Evolutionary conservation across 2,329 filamentous ascomycete genomes (phyloP).

Genomic region (Penicillium freii): DNA sequence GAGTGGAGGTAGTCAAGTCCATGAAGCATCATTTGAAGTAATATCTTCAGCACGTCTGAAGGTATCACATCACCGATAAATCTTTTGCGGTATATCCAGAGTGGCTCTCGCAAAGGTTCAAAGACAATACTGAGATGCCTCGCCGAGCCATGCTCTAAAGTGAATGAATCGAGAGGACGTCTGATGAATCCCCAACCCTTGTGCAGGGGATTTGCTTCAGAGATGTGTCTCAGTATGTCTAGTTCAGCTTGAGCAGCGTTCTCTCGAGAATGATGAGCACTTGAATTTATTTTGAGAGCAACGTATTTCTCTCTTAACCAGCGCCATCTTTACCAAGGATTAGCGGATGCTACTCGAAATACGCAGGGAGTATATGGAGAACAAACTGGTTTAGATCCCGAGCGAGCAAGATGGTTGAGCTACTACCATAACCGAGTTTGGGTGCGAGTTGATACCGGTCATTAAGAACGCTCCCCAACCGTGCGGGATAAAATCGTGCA

Average conservation of each 20-base stretch:
- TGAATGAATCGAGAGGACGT: background rate
- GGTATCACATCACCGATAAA: background rate
- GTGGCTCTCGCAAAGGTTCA: background rate
- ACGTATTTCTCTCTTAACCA: background rate
- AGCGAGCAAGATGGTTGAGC: background rate
- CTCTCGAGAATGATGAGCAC: background rate
- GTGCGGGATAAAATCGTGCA: background rate
- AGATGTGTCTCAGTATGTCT: background rate
- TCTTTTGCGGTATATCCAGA: background rate
- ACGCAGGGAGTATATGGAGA: background rate
- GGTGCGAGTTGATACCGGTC: background rate
- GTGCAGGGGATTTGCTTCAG: background rate
- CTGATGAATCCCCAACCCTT: background rate
- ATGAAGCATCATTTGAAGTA: constrained; percentile 36
- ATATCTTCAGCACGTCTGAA: constrained; percentile 31
- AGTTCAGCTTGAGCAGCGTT: background rate
- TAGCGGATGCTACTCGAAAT: background rate
- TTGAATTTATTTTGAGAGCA: background rate
- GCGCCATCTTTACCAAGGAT: background rate
- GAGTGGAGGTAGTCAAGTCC: constrained; percentile 46
- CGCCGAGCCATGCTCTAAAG: background rate
- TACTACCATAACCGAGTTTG: background rate
- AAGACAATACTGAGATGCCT: background rate
- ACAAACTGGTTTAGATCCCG: background rate
- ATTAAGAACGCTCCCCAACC: background rate